A percentile compares a stretch with the other conserved stretches of the same genome.
phyloP scores from a whole-genome alignment of 768 basidiomycete species.

The Coprinopsis sp. region DNA sequence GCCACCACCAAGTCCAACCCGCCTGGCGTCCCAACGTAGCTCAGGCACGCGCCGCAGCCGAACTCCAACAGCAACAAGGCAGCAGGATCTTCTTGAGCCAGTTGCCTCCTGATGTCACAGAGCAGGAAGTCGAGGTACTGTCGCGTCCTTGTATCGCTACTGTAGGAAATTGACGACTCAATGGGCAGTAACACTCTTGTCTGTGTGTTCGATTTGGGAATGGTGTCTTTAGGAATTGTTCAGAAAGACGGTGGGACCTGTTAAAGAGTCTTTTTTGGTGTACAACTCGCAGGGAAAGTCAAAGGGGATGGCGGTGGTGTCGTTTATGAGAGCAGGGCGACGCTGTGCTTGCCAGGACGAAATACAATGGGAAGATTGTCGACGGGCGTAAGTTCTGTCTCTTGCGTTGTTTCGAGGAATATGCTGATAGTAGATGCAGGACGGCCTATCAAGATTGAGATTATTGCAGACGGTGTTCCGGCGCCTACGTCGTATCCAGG shows the following conservation, averaged over 20 bases:
- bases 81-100: conserved; percentile 67
- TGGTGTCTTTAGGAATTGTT: conserved; percentile 81
- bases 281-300: conserved; percentile 73
- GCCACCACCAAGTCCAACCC: conserved; percentile 48
- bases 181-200: conserved; percentile 2
- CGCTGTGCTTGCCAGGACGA: conserved; percentile 56
- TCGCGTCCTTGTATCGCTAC: not conserved
- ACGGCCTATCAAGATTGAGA: conserved; percentile 61
- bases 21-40: conserved; percentile 49
- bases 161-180: conserved; percentile 2
- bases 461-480: conserved; percentile 45
- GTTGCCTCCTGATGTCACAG: conserved; percentile 64
- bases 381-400: conserved; percentile 51
- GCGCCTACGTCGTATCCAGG: conserved; percentile 18
- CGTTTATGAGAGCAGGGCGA: conserved; percentile 61
- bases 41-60: conserved; percentile 10
- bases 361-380: conserved; percentile 74
- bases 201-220: not conserved
- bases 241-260: conserved; percentile 68
- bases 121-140: conserved; percentile 64
- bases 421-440: conserved; percentile 31
- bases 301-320: conserved; percentile 77
- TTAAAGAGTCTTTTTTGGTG: conserved; percentile 65
- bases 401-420: not conserved
- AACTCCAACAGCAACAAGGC: conserved; percentile 39